A percentile compares a stretch with the other conserved stretches of the same genome.
phyloP scores from a whole-genome alignment of 129 eudicot genomes.

The Cynara cardunculus region DNA sequence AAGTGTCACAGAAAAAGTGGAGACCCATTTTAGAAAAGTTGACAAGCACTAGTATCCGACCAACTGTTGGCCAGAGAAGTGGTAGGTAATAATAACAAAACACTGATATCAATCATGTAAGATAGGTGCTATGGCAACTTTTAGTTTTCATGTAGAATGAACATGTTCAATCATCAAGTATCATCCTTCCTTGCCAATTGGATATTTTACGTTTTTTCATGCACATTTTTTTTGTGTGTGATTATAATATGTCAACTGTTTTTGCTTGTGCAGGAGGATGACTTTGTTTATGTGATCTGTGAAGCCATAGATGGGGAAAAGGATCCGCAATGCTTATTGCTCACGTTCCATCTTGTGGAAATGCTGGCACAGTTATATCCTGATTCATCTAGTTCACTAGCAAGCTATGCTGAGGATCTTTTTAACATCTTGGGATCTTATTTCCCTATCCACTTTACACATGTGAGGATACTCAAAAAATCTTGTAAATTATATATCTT shows the following conservation, averaged over 20 bases:
- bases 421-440: conserved; percentile 79
- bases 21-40: too few species aligned
- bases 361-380: conserved; percentile 51
- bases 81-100: too few species aligned
- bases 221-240: not conserved
- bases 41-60: too few species aligned
- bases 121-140: too few species aligned
- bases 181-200: not conserved
- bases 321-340: conserved; percentile 82
- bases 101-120: too few species aligned
- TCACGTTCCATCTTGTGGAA: conserved; percentile 69
- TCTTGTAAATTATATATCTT: conserved; percentile 5
- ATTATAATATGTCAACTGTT: not conserved
- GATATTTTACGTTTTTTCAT: not conserved
- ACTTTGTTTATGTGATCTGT: conserved; percentile 63
- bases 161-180: not conserved
- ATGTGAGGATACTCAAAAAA: conserved; percentile 49
- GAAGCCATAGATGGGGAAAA: conserved; percentile 92
- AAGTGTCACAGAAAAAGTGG: too few species aligned
- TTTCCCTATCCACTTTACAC: conserved; percentile 92
- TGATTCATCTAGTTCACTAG: conserved; percentile 61
- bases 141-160: too few species aligned
- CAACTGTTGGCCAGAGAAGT: too few species aligned
- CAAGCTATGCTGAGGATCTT: conserved; percentile 69
- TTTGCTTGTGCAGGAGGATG: conserved; percentile 56